Conservation (phyloP, 768 basidiomycete genomes). For the Hygrocybe coccinea region DNA sequence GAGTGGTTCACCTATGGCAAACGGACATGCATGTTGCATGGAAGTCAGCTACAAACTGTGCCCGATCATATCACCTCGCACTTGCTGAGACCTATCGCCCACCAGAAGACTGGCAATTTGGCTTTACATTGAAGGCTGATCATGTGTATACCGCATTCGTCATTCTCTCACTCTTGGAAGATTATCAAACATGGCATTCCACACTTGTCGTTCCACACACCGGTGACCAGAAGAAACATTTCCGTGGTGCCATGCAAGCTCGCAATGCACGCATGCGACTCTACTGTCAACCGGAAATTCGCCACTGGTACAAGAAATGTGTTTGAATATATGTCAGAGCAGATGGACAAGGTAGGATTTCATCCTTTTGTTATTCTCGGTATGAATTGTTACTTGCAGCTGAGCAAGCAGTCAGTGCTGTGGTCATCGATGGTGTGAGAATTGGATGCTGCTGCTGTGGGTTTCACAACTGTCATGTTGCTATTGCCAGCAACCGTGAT, state of each 20-base stretch:
- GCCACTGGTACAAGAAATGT: constrained; percentile 28
- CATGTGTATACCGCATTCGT: constrained; percentile 31
- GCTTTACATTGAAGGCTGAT: constrained; percentile 4
- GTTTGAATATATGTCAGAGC: constrained; percentile 16
- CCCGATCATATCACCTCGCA: constrained; percentile 21
- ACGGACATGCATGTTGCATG: constrained; percentile 6
- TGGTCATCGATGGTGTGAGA: constrained; percentile 1
- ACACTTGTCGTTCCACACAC: constrained; percentile 11
- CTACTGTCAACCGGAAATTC: constrained; percentile 27
- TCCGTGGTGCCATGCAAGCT: constrained; percentile 12
- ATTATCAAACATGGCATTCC: constrained; percentile 9
- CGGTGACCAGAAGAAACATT: constrained; percentile 14
- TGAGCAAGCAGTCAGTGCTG: no score
- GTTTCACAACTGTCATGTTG: constrained; percentile 24
- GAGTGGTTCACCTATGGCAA: neutral
- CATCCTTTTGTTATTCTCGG: neutral
- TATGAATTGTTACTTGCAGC: no score
- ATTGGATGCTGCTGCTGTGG: constrained; percentile 30
- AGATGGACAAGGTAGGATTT: constrained; percentile 6
- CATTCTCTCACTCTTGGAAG: constrained; percentile 23
- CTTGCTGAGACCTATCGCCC: constrained; percentile 3
- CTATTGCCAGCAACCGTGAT: constrained; percentile 9
- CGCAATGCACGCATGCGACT: constrained; percentile 22
- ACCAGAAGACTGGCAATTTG: constrained; percentile 18
- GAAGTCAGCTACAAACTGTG: constrained; percentile 28